Evolutionary conservation across 225 moss, liverwort and hornwort genomes (phyloP).

Genomic region (Marchantia polymorpha): DNA sequence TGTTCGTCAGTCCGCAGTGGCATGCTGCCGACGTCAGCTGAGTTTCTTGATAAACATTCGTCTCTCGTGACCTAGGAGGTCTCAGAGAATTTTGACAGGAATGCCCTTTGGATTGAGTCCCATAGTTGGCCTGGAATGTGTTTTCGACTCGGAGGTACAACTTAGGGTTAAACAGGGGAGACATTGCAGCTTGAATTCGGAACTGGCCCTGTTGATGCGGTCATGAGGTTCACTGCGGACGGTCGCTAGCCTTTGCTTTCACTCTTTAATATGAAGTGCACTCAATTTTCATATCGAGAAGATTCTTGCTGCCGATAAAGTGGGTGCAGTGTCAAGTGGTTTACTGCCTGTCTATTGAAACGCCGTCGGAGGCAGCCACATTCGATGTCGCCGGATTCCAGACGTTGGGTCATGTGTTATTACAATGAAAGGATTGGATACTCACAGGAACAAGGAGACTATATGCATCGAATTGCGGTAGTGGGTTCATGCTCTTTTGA

Average conservation of each 20-base stretch:
- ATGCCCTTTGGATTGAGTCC: constrained; percentile 8
- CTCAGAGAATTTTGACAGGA: constrained; percentile 3
- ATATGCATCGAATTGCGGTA: constrained; percentile 8
- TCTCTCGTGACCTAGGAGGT: constrained; percentile 11
- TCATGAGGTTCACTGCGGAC: constrained; percentile 12
- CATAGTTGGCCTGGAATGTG: constrained; percentile 9
- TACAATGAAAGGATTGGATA: neutral
- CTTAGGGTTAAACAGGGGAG: constrained; percentile 11
- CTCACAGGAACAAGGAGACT: constrained; percentile 1
- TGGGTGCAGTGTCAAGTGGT: neutral
- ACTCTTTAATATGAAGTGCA: neutral
- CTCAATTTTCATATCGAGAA: neutral
- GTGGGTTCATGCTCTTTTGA: constrained; percentile 3
- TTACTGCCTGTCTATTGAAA: constrained; percentile 2
- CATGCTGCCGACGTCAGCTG: constrained; percentile 6
- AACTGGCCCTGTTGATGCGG: neutral
- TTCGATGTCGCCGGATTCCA: neutral
- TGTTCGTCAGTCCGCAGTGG: neutral
- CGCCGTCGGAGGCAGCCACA: neutral
- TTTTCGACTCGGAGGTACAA: neutral
- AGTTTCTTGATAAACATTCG: constrained; percentile 6
- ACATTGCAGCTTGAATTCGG: constrained; percentile 8
- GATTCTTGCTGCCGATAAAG: neutral
- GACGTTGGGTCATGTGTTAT: constrained; percentile 8
- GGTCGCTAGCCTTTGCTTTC: constrained; percentile 13